These are phyloP conservation scores for Pyrenochaeta sp. DNA, from an alignment of 2,329 filamentous ascomycete genomes.

Conservation along the genomic window DNA sequence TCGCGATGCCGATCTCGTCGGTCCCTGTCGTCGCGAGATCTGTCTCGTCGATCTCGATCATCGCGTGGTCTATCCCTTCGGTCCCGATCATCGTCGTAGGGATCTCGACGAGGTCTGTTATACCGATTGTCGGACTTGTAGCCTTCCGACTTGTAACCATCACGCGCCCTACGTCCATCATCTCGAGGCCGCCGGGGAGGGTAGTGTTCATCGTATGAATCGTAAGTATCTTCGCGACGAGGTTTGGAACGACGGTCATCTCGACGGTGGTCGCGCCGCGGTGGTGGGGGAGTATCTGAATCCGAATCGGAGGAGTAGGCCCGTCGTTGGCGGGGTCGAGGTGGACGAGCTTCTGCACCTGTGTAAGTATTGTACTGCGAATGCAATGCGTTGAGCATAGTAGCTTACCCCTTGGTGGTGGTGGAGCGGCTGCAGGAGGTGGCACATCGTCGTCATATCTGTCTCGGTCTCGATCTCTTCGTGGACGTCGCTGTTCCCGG, in stretches of 20 bases:
- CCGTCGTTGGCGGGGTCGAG: constrained; percentile 24
- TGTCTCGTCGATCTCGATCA: constrained; percentile 17
- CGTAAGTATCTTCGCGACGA: constrained; percentile 30
- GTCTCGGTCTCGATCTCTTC: constrained; percentile 18
- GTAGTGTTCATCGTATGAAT: constrained; percentile 39
- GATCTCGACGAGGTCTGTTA: constrained; percentile 1
- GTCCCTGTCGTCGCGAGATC: constrained; percentile 21
- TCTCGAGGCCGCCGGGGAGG: constrained; percentile 24
- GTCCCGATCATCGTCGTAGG: constrained; percentile 30
- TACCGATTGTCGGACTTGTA: constrained; percentile 18
- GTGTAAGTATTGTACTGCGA: neutral
- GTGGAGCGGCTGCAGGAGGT: constrained; percentile 14
- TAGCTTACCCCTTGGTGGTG: constrained; percentile 15
- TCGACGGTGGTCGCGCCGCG: constrained; percentile 30
- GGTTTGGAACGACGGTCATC: constrained; percentile 18
- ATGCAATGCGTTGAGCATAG: neutral
- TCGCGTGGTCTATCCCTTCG: constrained; percentile 26
- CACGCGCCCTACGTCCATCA: constrained; percentile 23
- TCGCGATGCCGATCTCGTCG: constrained; percentile 20
- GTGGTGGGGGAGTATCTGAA: constrained; percentile 28
- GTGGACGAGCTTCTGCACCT: constrained; percentile 9
- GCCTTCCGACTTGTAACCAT: constrained; percentile 34
- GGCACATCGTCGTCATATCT: constrained; percentile 24
- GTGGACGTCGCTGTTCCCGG: constrained; percentile 29
- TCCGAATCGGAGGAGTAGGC: constrained; percentile 31